Evolutionary conservation across 768 basidiomycete species (phyloP), one percentile per base, ranked within the genome.

Genomic region (Pisolithus marmoratus): DNA sequence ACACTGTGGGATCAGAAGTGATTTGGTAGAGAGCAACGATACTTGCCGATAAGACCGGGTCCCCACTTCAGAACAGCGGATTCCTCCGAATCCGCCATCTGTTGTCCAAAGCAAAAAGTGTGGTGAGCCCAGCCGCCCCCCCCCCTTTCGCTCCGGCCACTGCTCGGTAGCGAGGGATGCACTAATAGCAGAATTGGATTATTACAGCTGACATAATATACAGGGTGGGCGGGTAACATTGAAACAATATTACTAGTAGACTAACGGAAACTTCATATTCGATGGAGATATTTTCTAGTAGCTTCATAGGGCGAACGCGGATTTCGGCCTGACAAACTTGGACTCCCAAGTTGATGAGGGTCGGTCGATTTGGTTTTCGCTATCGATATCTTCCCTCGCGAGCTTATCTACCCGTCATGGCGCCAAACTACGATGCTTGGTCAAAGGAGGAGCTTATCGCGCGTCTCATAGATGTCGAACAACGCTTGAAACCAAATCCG

Each of bases 391-490:
- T 66, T 43, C 61, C 66, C 11, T 62, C 66, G 23, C 64, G 57
- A 40, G 57, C 52, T 6, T 60, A 64, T 29, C 38, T 70, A 17
- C 61, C 68, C 5, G 29, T 67, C 67, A 64, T 73, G 74, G 51
- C 72, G 2, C 59, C 69, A 50, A 65, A 70, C 38, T 85, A 84
- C 65, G 76, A 80, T 23, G 60, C 64, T 52, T 82, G 82, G 77
- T 77, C 80, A 54, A 75, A 84, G 51, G 82, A 88, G 61, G 79
- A 87, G 47, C 81, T 94, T 52, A 81, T 92, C 49, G 75, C 80
- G 37, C 78, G 81, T 46, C 66, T 94, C 19, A 68, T 68, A 20
- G 70, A 80, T 40, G 74, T 90, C 43, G 85, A 90, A 49, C 58
- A 49, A 52, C 53, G 57, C 52, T 24, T 36, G 59, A 46, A 48